Evolutionary conservation across 2,329 filamentous ascomycete genomes (phyloP), one percentile per base, ranked within the genome.

Genomic region (Botrytis tulipae): DNA sequence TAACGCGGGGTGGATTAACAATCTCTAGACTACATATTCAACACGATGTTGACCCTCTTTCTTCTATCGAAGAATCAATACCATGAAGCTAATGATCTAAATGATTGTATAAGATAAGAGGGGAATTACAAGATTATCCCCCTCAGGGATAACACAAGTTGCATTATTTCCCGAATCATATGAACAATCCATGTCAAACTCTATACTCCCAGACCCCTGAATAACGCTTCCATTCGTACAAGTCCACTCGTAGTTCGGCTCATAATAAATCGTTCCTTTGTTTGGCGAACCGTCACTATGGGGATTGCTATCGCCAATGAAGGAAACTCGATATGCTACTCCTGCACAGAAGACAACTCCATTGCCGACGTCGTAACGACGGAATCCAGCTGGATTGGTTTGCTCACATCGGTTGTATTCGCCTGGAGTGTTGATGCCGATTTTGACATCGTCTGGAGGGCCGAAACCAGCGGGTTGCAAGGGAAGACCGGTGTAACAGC

Each of bases 191-290:
- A 67, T n/a, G 0, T 67, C 65, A 29, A 67, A 54, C 35, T 67
- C 46, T n/a, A 67, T 6, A 54, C 4, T 54, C 9, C 65, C 65
- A 14, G 25, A 54, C 5, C 65, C 65, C 16, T 22, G 2, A 40
- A 68, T 54, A 25, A 7, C 4, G 9, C 65, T 68, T n/a, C 65
- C 65, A 54, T 68, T 68, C 32, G 65, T 68, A 54, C 65, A 68
- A 12, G 65, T 10, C 65, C 65, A 67, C 32, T n/a, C 4, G 18
- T 67, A 1, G 1, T 40, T n/a, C 4, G 65, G 65, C 9, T 37
- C 35, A 54, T 54, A 68, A 42, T 68, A 48, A 54, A 68, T 29
- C 16, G 18, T 48, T 8, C 65, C 65, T 25, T 14, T 29, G 20
- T 40, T 29, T 14, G 35, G 25, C 16, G 46, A 37, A 37, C 46